Base-by-base conservation (phyloP, 371 early-diverging fungal species). In the Synchytrium microbalum region DNA sequence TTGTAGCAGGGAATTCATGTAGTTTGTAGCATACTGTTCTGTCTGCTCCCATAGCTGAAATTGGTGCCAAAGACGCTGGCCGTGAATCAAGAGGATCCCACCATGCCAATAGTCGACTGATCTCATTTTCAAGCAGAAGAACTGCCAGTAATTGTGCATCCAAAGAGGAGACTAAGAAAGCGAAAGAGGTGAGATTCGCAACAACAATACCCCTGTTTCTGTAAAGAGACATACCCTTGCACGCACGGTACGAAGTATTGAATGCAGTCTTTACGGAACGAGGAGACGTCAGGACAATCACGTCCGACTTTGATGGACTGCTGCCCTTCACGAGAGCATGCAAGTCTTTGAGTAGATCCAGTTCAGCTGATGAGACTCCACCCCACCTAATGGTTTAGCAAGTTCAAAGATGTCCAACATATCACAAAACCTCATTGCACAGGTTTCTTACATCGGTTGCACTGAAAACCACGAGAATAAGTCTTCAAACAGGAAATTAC, bases 101-200 rank as follows among this genome's bases (percentile, higher is more conserved):
- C 93, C 96, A 93, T 0, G 91, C 86, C 5, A 84, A 80, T 58
- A 92, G 72, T 23, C 90, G 86, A 46, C 85, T 79, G 33, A 96
- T 68, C 68, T 97, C 97, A 62, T 87, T 90, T 68, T 95, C 96
- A 25, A 92, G 70, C 32, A 97, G 83, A 14, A 95, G 67, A 55
- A 91, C 71, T 25, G 95, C 64, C 13, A 96, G 71, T 52, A 79
- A 73, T 29, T 83, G 80, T 30, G 73, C 82, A 59, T 83, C 84
- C 14, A 65, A 64, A 8, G 80, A 70, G 31, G 79, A 75, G 30
- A 79, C 79, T 63, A 71, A 62, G 26, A 83, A 70, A 27, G 74
- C 64, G 26, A 83, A 70, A 27, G 74, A 64, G 25, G 63, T 64
- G 5, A 64, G 52, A 26, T 70, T 69, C 59, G 29, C 31, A 53